Percentiles rank a stretch among this genome's conserved stretches.
These are phyloP conservation scores for Tricholoma sp. DNA, from an alignment of 768 basidiomycete species.

Conservation along the genomic window DNA sequence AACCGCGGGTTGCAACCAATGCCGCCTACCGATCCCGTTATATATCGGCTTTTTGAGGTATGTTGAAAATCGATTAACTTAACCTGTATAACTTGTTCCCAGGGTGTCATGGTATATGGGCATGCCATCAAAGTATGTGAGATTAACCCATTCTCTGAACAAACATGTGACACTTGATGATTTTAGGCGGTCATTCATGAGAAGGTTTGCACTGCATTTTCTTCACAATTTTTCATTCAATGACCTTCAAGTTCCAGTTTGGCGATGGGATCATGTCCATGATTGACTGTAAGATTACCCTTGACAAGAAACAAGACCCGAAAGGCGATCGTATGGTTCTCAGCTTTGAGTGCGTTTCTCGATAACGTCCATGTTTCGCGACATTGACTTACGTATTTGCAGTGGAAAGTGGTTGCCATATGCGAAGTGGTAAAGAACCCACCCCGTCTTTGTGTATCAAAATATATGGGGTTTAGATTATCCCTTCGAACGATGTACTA, in stretches of 20 bases:
- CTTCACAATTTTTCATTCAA: background rate
- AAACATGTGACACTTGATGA: background rate
- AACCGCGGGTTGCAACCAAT: conserved; percentile 64
- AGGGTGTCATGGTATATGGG: conserved; percentile 75
- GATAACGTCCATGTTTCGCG: background rate
- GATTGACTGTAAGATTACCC: conserved; percentile 74
- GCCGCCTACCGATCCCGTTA: conserved; percentile 72
- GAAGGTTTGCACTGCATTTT: conserved; percentile 37
- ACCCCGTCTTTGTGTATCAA: background rate
- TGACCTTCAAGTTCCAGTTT: conserved; percentile 55
- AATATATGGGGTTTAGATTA: background rate
- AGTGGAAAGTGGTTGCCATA: conserved; percentile 81
- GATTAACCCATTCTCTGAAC: background rate
- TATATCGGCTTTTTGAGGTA: conserved; percentile 82
- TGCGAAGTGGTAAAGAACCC: conserved; percentile 50
- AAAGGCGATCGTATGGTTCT: conserved; percentile 76
- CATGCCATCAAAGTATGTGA: conserved; percentile 65
- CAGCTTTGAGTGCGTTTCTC: conserved; percentile 65
- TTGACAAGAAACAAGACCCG: conserved; percentile 66
- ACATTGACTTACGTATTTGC: conserved; percentile 1
- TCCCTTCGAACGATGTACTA: background rate
- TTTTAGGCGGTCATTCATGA: conserved; percentile 70
- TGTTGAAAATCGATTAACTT: conserved; percentile 5
- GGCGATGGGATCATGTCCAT: conserved; percentile 88
- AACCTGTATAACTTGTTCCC: background rate